Evolutionary conservation across 169 alveolate species (phyloP), one percentile per base, ranked within the genome.

Genomic region (Cryptosporidium muris): DNA sequence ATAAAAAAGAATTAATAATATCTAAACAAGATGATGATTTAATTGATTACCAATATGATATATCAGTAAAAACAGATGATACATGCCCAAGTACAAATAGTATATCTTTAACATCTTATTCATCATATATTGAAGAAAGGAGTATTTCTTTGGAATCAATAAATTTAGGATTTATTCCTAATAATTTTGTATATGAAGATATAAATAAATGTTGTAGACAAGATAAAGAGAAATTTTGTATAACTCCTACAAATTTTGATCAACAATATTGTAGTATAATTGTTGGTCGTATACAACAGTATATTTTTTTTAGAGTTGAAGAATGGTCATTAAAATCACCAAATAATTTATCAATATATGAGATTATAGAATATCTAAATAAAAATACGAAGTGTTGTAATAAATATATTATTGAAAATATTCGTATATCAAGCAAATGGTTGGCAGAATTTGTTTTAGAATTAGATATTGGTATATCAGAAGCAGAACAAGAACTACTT

Each of bases 221-320:
- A 2, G 14, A 60, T 3, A 54, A 54, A 8, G 40, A 43, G n/a
- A 51, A 43, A 1, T 14, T 9, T 43, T 74, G 52, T 36, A 68
- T 42, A 2, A 6, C 14, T 25, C 5, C 60, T 42, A 37, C 63
- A 9, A 54, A 74, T 1, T 74, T 45, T 60, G 66, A 74, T n/a
- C 54, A 74, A 7, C 85, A 74, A 11, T 74, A 74, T 42, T 74
- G 54, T 74, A 58, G 67, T 14, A 60, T 74, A n/a, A 16, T 74
- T 11, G 37, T 74, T 40, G 85, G 74, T 40, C 54, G 68, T 16
- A 58, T 74, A 6, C 67, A 74, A 34, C 60, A 74, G n/a, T 47
- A 74, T 56, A 53, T 74, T 2, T 42, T 74, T 40, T 43, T 14
- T 40, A 25, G 34, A 34, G 3, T 64, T 25, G 63, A 74, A 58